Conservation (phyloP, 495 filamentous ascomycete species). For the Penicilliopsis zonata region DNA sequence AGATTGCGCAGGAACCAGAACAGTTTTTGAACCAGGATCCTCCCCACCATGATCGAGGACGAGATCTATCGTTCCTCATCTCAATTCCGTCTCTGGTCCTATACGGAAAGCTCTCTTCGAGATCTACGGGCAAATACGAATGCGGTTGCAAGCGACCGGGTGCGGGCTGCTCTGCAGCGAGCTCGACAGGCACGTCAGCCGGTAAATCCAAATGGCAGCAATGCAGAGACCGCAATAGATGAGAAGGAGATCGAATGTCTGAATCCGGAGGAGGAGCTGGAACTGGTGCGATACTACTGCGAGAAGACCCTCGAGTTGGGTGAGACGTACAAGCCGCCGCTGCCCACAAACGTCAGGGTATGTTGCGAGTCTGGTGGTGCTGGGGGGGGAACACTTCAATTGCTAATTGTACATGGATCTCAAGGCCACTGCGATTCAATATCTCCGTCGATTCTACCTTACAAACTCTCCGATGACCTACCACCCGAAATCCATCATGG, state of each 20-base stretch:
- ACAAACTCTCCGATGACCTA: conserved; percentile 93
- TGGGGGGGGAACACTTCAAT: neutral
- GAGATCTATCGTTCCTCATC: conserved; percentile 82
- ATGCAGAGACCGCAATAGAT: conserved; percentile 17
- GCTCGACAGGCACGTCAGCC: conserved; percentile 28
- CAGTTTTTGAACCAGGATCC: too few relatives aligned
- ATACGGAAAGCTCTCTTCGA: conserved; percentile 58
- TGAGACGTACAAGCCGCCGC: conserved; percentile 62
- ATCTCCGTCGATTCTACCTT: conserved; percentile 87
- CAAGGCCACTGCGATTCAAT: conserved; percentile 81
- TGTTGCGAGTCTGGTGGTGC: conserved; percentile 2
- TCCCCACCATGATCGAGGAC: conserved; percentile 58
- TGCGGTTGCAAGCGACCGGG: conserved; percentile 54
- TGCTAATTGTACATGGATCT: conserved; percentile 2
- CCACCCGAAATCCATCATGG: conserved; percentile 74
- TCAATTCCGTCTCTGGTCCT: conserved; percentile 91
- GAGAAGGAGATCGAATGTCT: conserved; percentile 55
- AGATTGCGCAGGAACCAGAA: too few relatives aligned
- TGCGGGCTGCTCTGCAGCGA: conserved; percentile 48
- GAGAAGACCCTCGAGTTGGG: conserved; percentile 62
- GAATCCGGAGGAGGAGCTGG: conserved; percentile 69
- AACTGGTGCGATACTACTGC: conserved; percentile 70
- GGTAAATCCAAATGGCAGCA: conserved; percentile 18
- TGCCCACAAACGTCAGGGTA: conserved; percentile 71
- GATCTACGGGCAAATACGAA: conserved; percentile 67